Percentiles rank a stretch among this genome's conserved stretches.
phyloP scores from a whole-genome alignment of 192 early-diverging fungal genomes.

The Podila clonocystis region DNA sequence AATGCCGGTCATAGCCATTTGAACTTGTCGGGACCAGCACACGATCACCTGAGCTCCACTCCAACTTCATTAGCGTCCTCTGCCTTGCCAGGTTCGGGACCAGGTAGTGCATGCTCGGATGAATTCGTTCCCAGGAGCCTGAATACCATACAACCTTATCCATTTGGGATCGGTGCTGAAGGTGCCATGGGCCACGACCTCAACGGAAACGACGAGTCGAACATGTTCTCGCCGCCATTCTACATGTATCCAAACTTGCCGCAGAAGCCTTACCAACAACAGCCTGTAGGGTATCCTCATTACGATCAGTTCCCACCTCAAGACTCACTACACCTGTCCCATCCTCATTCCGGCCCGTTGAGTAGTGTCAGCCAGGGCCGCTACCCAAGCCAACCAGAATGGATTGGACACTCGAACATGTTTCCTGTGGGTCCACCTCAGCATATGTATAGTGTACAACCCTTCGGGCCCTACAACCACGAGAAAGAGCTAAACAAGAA shows the following conservation, averaged over 20 bases:
- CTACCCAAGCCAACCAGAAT: slow-evolving; percentile 31
- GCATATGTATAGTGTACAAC: slow-evolving; percentile 1
- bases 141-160: background rate
- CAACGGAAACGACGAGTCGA: background rate
- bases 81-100: background rate
- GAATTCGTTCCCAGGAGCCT: slow-evolving; percentile 2
- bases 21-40: slow-evolving; percentile 2
- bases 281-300: slow-evolving; percentile 15
- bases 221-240: slow-evolving; percentile 24
- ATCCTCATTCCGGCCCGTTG: background rate
- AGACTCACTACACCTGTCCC: no score
- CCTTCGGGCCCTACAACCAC: background rate
- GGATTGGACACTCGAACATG: slow-evolving; percentile 30
- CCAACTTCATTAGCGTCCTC: background rate
- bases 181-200: background rate
- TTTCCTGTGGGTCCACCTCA: slow-evolving; percentile 37
- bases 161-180: background rate
- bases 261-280: background rate
- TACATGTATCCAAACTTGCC: slow-evolving; percentile 30
- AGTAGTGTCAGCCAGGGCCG: slow-evolving; percentile 13
- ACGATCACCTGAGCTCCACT: background rate
- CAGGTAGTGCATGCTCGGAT: background rate
- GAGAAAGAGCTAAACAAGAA: no score
- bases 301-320: slow-evolving; percentile 19
- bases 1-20: background rate